A percentile compares a stretch with the other conserved stretches of the same genome.
phyloP scores from a whole-genome alignment of 768 basidiomycete genomes.

The Boletus edulis region DNA sequence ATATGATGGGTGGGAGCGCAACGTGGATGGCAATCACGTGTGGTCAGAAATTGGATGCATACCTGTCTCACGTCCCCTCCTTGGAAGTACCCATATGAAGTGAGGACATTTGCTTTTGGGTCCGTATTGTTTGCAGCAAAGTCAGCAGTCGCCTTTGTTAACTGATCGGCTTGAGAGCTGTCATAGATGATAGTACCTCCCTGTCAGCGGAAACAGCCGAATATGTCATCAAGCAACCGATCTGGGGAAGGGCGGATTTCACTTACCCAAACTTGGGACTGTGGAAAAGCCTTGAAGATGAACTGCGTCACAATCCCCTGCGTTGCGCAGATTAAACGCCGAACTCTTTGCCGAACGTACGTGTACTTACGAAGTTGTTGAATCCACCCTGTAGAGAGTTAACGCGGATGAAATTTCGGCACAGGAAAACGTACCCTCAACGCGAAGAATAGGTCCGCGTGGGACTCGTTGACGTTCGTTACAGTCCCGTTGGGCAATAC shows the following conservation, averaged over 20 bases:
- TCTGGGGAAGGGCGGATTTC: neutral
- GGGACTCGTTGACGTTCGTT: constrained; percentile 31
- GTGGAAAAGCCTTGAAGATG: constrained; percentile 45
- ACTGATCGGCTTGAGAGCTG: constrained; percentile 11
- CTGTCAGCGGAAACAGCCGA: constrained; percentile 27
- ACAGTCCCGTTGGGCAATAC: constrained; percentile 56
- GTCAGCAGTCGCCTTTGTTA: constrained; percentile 24
- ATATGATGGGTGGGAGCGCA: neutral
- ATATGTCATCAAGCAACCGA: constrained; percentile 2
- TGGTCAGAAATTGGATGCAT: constrained; percentile 6
- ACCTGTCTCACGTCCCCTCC: constrained; percentile 37
- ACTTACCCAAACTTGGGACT: constrained; percentile 26
- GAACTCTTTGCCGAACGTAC: neutral
- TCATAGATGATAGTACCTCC: constrained; percentile 44
- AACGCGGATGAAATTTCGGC: neutral
- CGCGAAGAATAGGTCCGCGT: constrained; percentile 44
- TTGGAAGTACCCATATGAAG: constrained; percentile 34
- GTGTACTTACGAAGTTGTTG: constrained; percentile 53
- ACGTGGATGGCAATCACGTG: neutral
- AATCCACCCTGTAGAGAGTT: constrained; percentile 48
- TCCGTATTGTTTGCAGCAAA: constrained; percentile 22
- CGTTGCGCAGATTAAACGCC: constrained; percentile 34
- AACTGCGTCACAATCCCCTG: constrained; percentile 61
- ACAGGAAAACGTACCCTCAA: constrained; percentile 36
- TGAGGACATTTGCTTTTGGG: constrained; percentile 37